These are phyloP conservation scores for Chiua sp. DNA, from an alignment of 1,284 basidiomycete species.

Conservation along the genomic window DNA sequence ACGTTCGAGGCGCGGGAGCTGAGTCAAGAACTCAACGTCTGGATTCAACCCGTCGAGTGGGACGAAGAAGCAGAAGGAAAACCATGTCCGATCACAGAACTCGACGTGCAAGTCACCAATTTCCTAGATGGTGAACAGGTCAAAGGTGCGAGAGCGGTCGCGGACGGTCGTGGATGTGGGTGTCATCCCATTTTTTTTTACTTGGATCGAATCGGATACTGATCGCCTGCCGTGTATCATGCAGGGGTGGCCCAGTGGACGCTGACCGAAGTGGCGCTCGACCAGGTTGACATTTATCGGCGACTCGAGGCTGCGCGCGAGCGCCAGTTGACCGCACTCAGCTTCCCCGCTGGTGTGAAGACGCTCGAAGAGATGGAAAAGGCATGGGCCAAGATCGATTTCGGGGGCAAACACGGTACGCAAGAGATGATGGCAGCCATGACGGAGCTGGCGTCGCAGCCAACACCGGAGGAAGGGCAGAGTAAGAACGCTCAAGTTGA, in stretches of 20 bases:
- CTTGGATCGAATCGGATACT: no score
- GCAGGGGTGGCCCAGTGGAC: slow-evolving; percentile 65
- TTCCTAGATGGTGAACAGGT: slow-evolving; percentile 40
- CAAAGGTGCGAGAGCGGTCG: slow-evolving; percentile 42
- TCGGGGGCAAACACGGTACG: slow-evolving; percentile 36
- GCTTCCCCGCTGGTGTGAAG: slow-evolving; percentile 54
- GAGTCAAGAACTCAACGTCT: slow-evolving; percentile 57
- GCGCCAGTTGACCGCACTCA: slow-evolving; percentile 49
- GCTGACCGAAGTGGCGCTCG: slow-evolving; percentile 43
- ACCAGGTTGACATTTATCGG: slow-evolving; percentile 39
- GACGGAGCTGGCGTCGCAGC: neutral
- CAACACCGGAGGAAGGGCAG: neutral
- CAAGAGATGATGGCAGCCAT: slow-evolving; percentile 9
- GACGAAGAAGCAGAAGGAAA: slow-evolving; percentile 37
- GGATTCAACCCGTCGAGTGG: slow-evolving; percentile 68
- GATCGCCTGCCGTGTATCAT: no score
- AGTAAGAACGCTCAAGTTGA: no score
- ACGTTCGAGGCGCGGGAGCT: slow-evolving; percentile 60
- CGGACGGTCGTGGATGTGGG: slow-evolving; percentile 44
- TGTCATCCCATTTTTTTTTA: no score
- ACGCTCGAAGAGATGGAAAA: slow-evolving; percentile 46
- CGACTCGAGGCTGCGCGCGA: slow-evolving; percentile 39
- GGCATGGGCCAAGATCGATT: slow-evolving; percentile 57
- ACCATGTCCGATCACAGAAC: slow-evolving; percentile 45
- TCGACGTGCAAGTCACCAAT: slow-evolving; percentile 44